Evolutionary conservation across 768 basidiomycete species (phyloP), one percentile per base, ranked within the genome.

Genomic region (Phanerodontia chrysosporium): DNA sequence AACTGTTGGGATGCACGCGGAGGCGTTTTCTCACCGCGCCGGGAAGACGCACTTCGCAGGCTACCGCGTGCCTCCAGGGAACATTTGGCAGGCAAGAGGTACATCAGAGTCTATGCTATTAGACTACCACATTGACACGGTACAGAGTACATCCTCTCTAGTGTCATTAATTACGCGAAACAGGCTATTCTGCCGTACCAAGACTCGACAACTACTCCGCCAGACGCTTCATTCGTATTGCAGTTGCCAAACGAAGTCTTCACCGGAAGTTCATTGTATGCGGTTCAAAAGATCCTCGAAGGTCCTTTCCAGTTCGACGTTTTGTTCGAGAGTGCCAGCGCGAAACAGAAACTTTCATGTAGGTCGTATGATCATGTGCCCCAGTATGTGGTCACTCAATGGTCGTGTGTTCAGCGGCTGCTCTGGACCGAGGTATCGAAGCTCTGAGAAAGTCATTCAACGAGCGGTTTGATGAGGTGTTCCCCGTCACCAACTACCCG

Each of bases 261-360:
- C 56, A 78, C 80, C 13, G 82, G 80, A 44, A 89, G 89, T 70
- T 96, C 94, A 67, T 77, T 97, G 27, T 94, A 80, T 67, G 94
- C 89, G 12, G 80, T 95, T 49, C 95, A 98, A 71, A 95, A 94
- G 69, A 77, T 78, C 4, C 93, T 89, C 61, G 87, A 92, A 12
- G 93, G 91, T 1, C 77, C 82, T 28, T 98, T 96, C 75, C 83
- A 89, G 58, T 94, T 95, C 68, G 96, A 98, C 65, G 80, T 98
- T 16, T 85, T 87, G 71, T 97, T 86, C 67, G 92, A 97, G 65
- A 88, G 89, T 58, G 83, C 72, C 28, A 91, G 87, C 65, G 77
- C 80, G 13, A 82, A 82, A 59, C 82, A 84, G 59, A 81, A 80
- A 59, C 72, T 95, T 21, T 83, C 78, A 62, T 73, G 93, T 95